Percentiles rank a stretch among this genome's conserved stretches.
Evolutionary conservation across 148 eudicot genomes (phyloP).

Genomic region (Nepenthes gracilis): DNA sequence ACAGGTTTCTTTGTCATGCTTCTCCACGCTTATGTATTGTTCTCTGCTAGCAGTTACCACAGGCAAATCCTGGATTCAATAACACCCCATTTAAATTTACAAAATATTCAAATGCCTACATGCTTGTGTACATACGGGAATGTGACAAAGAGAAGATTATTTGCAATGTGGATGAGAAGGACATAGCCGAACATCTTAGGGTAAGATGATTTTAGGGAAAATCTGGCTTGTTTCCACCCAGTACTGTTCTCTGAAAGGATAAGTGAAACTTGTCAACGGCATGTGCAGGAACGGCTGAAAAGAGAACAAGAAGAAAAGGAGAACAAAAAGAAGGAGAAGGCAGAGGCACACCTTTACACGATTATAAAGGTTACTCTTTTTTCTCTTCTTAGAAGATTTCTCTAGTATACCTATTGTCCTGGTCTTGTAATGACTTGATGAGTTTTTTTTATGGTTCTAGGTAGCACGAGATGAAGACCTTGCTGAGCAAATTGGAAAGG

Average conservation of each 20-base stretch:
- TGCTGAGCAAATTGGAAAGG: constrained; percentile 78
- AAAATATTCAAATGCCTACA: constrained; percentile 94
- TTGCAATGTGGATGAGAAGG: constrained; percentile 94
- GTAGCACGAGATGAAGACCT: constrained; percentile 92
- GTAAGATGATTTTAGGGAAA: constrained; percentile 23
- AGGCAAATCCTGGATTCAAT: constrained; percentile 89
- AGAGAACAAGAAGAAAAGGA: constrained; percentile 96
- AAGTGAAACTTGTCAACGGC: constrained; percentile 5
- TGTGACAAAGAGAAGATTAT: constrained; percentile 88
- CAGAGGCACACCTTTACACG: constrained; percentile 94
- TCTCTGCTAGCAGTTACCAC: constrained; percentile 47
- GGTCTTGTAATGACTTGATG: not conserved
- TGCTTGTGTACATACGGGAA: constrained; percentile 95
- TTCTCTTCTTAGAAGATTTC: not conserved
- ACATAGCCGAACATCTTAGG: constrained; percentile 87
- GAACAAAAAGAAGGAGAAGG: constrained; percentile 81
- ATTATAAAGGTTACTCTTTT: constrained; percentile 61
- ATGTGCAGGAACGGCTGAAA: constrained; percentile 67
- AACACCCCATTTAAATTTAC: constrained; percentile 91
- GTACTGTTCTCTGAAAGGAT: not conserved
- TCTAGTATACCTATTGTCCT: constrained; percentile 1
- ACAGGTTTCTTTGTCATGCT: not conserved
- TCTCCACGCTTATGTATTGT: constrained; percentile 7
- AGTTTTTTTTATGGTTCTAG: constrained; percentile 18
- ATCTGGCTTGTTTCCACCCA: not conserved